A percentile compares a stretch with the other conserved stretches of the same genome.
phyloP scores from a whole-genome alignment of 331 rosid genomes.

The Erythrophleum ivorense region DNA sequence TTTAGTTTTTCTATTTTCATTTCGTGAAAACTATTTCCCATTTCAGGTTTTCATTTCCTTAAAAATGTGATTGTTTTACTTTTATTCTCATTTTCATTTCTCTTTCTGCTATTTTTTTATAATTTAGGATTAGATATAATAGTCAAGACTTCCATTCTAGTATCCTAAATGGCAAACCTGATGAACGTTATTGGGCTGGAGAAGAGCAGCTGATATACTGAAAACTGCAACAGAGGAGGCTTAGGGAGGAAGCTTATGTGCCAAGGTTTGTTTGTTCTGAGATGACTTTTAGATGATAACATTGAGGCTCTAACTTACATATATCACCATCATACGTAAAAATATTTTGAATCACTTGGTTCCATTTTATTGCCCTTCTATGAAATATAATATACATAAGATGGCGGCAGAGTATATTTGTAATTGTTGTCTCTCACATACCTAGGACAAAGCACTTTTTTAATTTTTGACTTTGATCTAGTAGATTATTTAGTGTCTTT shows the following conservation, averaged over 20 bases:
- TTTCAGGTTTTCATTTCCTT: too few species aligned
- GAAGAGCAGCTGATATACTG: conserved; percentile 56
- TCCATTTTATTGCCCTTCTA: conserved; percentile 2
- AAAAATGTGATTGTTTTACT: too few species aligned
- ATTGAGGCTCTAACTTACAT: conserved; percentile 9
- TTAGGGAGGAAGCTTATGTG: conserved; percentile 64
- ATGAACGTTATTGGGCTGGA: conserved; percentile 66
- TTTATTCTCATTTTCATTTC: too few species aligned
- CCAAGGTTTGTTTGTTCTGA: conserved; percentile 64
- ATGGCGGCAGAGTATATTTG: background rate
- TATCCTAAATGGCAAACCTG: conserved; percentile 34
- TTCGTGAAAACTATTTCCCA: too few species aligned
- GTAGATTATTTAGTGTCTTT: conserved; percentile 11
- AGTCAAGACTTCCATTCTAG: conserved; percentile 71
- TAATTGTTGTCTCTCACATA: conserved; percentile 7
- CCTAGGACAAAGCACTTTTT: background rate
- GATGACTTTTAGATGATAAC: background rate
- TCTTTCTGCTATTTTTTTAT: too few species aligned
- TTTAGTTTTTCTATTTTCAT: too few species aligned
- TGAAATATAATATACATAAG: conserved; percentile 9
- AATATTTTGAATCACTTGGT: conserved; percentile 9
- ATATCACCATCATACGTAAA: conserved; percentile 4
- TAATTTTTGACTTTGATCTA: conserved; percentile 30
- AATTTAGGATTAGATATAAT: too few species aligned
- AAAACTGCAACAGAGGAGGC: conserved; percentile 72